These are phyloP conservation scores for Chlamydomonas eustigma DNA, from an alignment of 139 green algal species.

Conservation along the genomic window DNA sequence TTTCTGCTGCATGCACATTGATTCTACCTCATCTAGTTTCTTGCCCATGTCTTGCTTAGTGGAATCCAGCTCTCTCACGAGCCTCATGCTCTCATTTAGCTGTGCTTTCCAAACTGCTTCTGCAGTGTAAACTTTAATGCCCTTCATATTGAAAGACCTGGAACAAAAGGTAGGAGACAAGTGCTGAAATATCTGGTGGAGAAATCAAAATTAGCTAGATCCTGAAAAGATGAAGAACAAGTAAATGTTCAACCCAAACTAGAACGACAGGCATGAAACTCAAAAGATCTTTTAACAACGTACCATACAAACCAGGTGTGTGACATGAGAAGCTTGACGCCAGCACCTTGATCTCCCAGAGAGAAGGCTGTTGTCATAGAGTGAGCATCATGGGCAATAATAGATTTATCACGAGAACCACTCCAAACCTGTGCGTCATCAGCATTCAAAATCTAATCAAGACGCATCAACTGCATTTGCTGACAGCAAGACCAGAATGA, in stretches of 20 bases:
- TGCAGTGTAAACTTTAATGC: constrained; percentile 27
- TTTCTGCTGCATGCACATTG: too few relatives aligned
- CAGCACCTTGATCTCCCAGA: constrained; percentile 38
- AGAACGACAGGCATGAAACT: neutral
- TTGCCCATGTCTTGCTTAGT: neutral
- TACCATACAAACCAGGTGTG: constrained; percentile 25
- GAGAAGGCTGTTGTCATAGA: constrained; percentile 32
- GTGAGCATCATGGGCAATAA: constrained; percentile 37
- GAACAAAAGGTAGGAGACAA: neutral
- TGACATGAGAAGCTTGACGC: constrained; percentile 23
- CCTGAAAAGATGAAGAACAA: too few relatives aligned
- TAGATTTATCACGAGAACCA: constrained; percentile 43
- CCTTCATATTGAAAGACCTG: constrained; percentile 35
- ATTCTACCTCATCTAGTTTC: constrained; percentile 19
- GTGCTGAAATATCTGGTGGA: neutral
- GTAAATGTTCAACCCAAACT: too few relatives aligned
- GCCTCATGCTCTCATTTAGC: constrained; percentile 15
- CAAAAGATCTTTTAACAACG: neutral
- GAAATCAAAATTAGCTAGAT: too few relatives aligned
- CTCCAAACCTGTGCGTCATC: constrained; percentile 44
- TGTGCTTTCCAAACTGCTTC: constrained; percentile 22
- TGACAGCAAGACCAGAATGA: too few relatives aligned
- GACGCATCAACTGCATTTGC: too few relatives aligned
- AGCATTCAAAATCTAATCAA: too few relatives aligned
- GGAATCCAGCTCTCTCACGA: constrained; percentile 10